These are phyloP conservation scores for Encephalitozoon cuniculi DNA, from an alignment of 371 early-diverging fungal species.

Conservation along the genomic window DNA sequence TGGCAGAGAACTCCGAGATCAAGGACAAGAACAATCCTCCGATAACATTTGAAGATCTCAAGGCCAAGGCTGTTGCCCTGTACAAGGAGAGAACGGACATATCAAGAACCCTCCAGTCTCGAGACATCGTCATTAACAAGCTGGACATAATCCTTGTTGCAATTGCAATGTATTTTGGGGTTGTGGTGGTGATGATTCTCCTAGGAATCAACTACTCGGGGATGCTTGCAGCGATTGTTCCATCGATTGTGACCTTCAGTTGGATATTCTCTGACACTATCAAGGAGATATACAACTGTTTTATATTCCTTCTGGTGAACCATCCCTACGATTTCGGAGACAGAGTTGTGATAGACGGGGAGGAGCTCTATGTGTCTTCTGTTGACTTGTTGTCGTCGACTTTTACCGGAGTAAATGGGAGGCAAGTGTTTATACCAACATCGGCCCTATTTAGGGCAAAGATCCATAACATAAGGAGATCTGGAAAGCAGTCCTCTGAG, in stretches of 20 bases:
- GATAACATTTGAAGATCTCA: slow-evolving; percentile 33
- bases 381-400: slow-evolving; percentile 58
- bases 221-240: slow-evolving; percentile 55
- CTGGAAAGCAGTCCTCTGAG: slow-evolving; percentile 48
- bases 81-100: slow-evolving; percentile 54
- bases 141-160: slow-evolving; percentile 51
- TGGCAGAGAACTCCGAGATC: background rate
- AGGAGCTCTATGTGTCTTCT: slow-evolving; percentile 47
- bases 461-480: slow-evolving; percentile 59
- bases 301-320: slow-evolving; percentile 59
- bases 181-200: slow-evolving; percentile 50
- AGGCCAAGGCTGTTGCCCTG: slow-evolving; percentile 12
- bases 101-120: slow-evolving; percentile 52
- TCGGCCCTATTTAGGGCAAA: slow-evolving; percentile 43
- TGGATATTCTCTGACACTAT: slow-evolving; percentile 61
- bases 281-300: slow-evolving; percentile 60
- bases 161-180: slow-evolving; percentile 30
- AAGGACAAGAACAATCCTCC: slow-evolving; percentile 2
- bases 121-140: slow-evolving; percentile 57
- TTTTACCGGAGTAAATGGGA: slow-evolving; percentile 51
- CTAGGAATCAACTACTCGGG: slow-evolving; percentile 54
- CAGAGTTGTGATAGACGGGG: slow-evolving; percentile 50
- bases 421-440: slow-evolving; percentile 57
- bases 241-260: slow-evolving; percentile 56
- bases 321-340: slow-evolving; percentile 61